These are phyloP conservation scores for Nakazawaea pomicola DNA, from an alignment of 805 yeast species.

Conservation along the genomic window DNA sequence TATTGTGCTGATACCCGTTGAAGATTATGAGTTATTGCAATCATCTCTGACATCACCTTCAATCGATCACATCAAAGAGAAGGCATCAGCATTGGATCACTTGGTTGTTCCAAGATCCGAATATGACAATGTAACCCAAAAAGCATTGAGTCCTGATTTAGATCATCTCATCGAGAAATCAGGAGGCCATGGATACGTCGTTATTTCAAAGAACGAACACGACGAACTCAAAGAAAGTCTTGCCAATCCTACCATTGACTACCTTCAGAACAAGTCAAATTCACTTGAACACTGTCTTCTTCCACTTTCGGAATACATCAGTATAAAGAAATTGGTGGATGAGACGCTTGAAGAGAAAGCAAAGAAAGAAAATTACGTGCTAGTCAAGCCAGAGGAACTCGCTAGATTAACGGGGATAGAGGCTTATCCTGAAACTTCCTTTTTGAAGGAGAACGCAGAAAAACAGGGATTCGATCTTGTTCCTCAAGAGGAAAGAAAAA, in stretches of 20 bases:
- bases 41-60: background rate
- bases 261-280: slow-evolving; percentile 1
- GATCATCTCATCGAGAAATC: background rate
- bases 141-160: background rate
- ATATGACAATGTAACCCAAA: background rate
- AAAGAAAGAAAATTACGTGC: background rate
- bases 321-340: too few species aligned
- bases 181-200: background rate
- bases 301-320: too few species aligned
- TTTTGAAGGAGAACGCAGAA: slow-evolving; percentile 5
- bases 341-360: slow-evolving; percentile 11
- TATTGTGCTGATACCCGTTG: slow-evolving; percentile 6
- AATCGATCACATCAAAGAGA: background rate
- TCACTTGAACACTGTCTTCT: too few species aligned
- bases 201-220: background rate
- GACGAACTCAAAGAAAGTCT: background rate
- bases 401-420: background rate
- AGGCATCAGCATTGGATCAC: slow-evolving; percentile 11
- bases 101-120: background rate
- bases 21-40: background rate
- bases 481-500: slow-evolving; percentile 17
- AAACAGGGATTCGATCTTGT: slow-evolving; percentile 23
- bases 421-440: slow-evolving; percentile 1
- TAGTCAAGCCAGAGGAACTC: background rate
- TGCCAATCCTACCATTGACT: slow-evolving; percentile 9